These are phyloP conservation scores for Persicaria maculosa DNA, from an alignment of 148 eudicot genomes.

Conservation along the genomic window DNA sequence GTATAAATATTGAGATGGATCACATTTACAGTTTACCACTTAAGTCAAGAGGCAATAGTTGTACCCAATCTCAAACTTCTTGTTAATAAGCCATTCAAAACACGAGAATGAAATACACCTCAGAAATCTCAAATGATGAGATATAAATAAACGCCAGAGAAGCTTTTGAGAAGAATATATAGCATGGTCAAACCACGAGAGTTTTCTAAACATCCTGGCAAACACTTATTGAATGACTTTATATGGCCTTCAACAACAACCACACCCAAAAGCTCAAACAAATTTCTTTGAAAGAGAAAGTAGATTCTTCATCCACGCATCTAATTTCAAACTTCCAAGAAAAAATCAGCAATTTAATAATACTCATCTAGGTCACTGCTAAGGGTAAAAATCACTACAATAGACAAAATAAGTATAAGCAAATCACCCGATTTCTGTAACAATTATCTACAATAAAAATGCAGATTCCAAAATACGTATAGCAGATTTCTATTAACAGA, in stretches of 20 bases:
- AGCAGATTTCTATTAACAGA: not conserved
- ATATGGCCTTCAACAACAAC: not conserved
- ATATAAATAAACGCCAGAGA: not conserved
- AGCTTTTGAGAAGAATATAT: not conserved
- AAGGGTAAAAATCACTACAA: not conserved
- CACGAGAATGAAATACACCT: no score
- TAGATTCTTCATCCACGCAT: not conserved
- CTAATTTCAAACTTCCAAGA: constrained; percentile 1
- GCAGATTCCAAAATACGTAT: not conserved
- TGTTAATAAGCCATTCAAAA: no score
- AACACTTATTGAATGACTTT: not conserved
- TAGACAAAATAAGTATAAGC: not conserved
- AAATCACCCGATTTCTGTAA: not conserved
- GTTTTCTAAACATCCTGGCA: not conserved
- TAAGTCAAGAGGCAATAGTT: no score
- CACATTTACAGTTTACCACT: no score
- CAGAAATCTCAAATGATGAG: no score
- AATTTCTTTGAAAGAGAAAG: not conserved
- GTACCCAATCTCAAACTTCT: no score
- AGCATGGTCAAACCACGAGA: not conserved
- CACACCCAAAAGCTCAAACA: not conserved
- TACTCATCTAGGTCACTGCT: not conserved
- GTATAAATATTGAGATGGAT: no score
- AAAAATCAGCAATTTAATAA: not conserved
- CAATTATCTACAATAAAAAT: not conserved